Conservation (phyloP, 1,284 basidiomycete species). For the Waitea zeae region DNA sequence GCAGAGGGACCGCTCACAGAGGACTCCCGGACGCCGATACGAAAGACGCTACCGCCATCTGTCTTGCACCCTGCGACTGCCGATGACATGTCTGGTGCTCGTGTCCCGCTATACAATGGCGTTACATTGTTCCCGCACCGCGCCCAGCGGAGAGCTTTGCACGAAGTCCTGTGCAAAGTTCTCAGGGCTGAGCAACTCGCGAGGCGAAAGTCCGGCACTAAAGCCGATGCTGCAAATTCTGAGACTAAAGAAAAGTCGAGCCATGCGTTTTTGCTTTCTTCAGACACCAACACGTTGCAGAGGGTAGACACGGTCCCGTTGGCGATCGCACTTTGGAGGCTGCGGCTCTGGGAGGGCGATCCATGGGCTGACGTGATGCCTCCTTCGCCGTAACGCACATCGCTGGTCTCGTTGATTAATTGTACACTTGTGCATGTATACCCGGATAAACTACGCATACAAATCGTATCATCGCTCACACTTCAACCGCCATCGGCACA, state of each 20-base stretch:
- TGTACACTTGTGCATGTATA: too few species aligned
- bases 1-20: constrained; percentile 16
- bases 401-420: too few species aligned
- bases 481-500: constrained; percentile 54
- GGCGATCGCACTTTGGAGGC: constrained; percentile 55
- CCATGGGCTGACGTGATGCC: too few species aligned
- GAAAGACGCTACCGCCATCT: constrained; percentile 15
- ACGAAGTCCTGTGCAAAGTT: constrained; percentile 27
- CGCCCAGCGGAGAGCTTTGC: constrained; percentile 37
- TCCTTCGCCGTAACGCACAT: too few species aligned
- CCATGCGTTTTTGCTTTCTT: constrained; percentile 50
- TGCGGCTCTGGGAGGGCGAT: constrained; percentile 58
- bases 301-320: constrained; percentile 42
- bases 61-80: constrained; percentile 16
- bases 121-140: constrained; percentile 39
- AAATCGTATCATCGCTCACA: too few species aligned
- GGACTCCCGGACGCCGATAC: neutral
- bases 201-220: constrained; percentile 6
- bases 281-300: constrained; percentile 25
- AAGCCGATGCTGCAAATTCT: constrained; percentile 1
- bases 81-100: constrained; percentile 18
- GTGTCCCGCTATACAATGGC: constrained; percentile 50
- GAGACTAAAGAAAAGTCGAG: constrained; percentile 28
- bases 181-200: constrained; percentile 27
- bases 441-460: too few species aligned